phyloP scores from a whole-genome alignment of 2,329 filamentous ascomycete genomes.

The Aspergillus fumigatus region DNA sequence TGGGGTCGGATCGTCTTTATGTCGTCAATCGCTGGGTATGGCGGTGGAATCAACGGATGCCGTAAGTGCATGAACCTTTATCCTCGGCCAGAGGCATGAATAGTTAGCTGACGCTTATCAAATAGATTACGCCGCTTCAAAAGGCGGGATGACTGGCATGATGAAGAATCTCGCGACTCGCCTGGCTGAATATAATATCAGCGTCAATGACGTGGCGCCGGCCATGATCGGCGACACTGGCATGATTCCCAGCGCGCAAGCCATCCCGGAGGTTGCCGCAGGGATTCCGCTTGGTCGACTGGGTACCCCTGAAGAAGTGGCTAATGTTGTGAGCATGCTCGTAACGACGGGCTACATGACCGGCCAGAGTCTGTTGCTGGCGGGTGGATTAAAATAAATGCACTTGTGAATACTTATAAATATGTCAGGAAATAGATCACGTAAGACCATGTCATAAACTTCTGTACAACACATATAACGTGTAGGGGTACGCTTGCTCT shows the following conservation, averaged over 20 bases:
- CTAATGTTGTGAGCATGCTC: constrained; percentile 58
- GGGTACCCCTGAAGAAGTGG: constrained; percentile 56
- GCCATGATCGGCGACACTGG: constrained; percentile 64
- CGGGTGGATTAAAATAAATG: constrained; percentile 48
- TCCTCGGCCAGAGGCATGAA: background rate
- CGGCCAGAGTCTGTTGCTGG: constrained; percentile 52
- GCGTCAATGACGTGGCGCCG: constrained; percentile 64
- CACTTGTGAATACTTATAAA: background rate
- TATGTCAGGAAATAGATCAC: background rate
- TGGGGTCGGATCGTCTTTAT: constrained; percentile 65
- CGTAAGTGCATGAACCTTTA: constrained; percentile 28
- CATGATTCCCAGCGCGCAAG: constrained; percentile 57
- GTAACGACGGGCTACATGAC: constrained; percentile 59
- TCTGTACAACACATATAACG: background rate
- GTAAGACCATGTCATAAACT: background rate
- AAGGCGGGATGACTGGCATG: constrained; percentile 60
- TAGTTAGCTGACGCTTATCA: background rate
- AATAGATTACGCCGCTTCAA: constrained; percentile 53
- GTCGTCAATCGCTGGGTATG: constrained; percentile 59
- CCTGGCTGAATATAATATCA: constrained; percentile 57
- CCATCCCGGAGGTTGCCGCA: constrained; percentile 55
- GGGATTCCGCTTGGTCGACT: constrained; percentile 57
- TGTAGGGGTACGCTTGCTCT: background rate
- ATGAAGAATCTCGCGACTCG: constrained; percentile 61
- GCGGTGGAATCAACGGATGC: constrained; percentile 61